Evolutionary conservation across 73 alveolate genomes (phyloP), one percentile per base, ranked within the genome.

Genomic region (Diophrys appendiculata): DNA sequence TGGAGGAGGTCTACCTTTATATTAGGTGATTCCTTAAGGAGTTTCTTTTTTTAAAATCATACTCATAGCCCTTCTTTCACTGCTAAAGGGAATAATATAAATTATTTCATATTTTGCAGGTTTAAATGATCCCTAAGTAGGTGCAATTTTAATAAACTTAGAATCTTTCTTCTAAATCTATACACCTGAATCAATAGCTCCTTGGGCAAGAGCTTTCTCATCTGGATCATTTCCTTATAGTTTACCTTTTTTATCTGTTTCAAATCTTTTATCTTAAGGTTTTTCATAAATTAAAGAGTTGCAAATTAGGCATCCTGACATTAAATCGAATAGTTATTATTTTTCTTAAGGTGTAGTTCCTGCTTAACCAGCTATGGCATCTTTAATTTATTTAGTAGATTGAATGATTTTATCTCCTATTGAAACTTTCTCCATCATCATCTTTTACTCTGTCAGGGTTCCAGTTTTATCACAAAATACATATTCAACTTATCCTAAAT

Each of bases 61-160:
- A 27, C 94, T 87, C 18, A 97, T 95, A 33, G 96, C 74, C 94
- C 89, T 90, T 29, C 99, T 84, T 82, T 95, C 89, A 55, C 99
- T 89, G 33, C 84, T 87, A 27, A 97, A 89, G 54, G 96, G 83
- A 86, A 97, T 43, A 43, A 43, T 18, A 43, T 5, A 5, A 43
- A 43, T 90, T 34, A 83, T 90, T 54, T 94, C 82, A 52, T 88
- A 84, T 69, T 92, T 64, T n/a, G n/a, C n/a, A n/a, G n/a, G n/a
- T n/a, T n/a, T n/a, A n/a, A n/a, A n/a, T n/a, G n/a, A n/a, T n/a
- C n/a, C n/a, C n/a, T n/a, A n/a, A n/a, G n/a, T n/a, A n/a, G n/a
- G n/a, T n/a, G n/a, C n/a, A n/a, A n/a, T n/a, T n/a, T n/a, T n/a
- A n/a, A n/a, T n/a, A n/a, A n/a, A n/a, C n/a, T n/a, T n/a, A n/a